A percentile compares a stretch with the other conserved stretches of the same genome.
phyloP scores from a whole-genome alignment of 495 filamentous ascomycete genomes.

The Aspergillus asperescens region DNA sequence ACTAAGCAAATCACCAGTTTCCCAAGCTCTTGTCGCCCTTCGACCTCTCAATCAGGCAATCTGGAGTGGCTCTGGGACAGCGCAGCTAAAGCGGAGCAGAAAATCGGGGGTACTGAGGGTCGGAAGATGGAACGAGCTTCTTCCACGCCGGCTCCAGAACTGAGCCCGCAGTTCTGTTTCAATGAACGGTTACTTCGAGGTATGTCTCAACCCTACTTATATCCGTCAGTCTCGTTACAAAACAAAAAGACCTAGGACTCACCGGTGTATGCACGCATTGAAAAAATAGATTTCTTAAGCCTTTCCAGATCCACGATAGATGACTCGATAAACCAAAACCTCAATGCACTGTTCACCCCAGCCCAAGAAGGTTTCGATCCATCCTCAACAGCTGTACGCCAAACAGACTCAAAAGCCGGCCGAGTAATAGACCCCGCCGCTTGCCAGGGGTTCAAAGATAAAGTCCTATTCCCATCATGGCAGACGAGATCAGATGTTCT shows the following conservation, averaged over 20 bases:
- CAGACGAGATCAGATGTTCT: conserved; percentile 78
- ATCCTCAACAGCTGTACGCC: conserved; percentile 60
- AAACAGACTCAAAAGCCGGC: conserved; percentile 36
- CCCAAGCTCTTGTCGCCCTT: not conserved
- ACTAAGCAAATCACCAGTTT: not conserved
- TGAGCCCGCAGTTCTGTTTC: conserved; percentile 93
- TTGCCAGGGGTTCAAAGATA: conserved; percentile 69
- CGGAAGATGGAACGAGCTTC: conserved; percentile 57
- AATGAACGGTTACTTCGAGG: conserved; percentile 79
- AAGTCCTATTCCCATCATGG: conserved; percentile 86
- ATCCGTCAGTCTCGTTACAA: not conserved
- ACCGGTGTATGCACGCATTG: conserved; percentile 8
- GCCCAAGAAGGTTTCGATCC: conserved; percentile 70
- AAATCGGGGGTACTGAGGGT: conserved; percentile 14
- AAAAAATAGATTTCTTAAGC: conserved; percentile 82
- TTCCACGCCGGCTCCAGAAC: conserved; percentile 48
- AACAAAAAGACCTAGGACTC: not conserved
- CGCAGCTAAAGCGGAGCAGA: conserved; percentile 18
- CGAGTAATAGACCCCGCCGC: conserved; percentile 51
- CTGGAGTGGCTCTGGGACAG: conserved; percentile 45
- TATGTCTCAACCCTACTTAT: conserved; percentile 28
- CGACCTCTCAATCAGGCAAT: conserved; percentile 17
- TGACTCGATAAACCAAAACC: conserved; percentile 86
- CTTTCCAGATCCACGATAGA: conserved; percentile 81
- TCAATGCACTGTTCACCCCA: conserved; percentile 85